These are phyloP conservation scores for Trichoderma pleuroti DNA, from an alignment of 2,329 filamentous ascomycete species.

Conservation along the genomic window DNA sequence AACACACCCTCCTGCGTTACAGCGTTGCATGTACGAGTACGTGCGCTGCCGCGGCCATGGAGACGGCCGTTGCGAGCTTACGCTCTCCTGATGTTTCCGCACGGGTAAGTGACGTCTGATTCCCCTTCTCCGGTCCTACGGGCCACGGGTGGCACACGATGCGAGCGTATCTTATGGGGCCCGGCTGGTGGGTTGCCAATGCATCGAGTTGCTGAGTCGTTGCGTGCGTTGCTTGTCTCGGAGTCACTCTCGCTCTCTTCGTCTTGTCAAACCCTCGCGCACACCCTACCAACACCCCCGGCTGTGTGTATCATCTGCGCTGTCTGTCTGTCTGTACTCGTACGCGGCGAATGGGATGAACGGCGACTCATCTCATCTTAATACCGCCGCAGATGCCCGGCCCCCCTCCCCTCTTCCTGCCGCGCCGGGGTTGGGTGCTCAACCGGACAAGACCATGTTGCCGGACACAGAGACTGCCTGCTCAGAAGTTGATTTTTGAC, in stretches of 20 bases:
- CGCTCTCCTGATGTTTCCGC: not conserved
- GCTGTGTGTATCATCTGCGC: not conserved
- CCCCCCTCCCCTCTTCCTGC: not conserved
- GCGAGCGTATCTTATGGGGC: not conserved
- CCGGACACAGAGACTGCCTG: not conserved
- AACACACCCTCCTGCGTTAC: slow-evolving; percentile 11
- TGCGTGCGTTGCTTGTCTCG: not conserved
- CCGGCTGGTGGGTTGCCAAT: not conserved
- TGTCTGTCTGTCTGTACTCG: not conserved
- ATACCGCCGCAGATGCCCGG: not conserved
- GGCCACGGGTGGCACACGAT: not conserved
- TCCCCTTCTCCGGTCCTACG: not conserved
- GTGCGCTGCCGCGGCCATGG: slow-evolving; percentile 11
- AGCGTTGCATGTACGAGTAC: not conserved
- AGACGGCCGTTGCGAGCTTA: not conserved
- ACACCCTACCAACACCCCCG: slow-evolving; percentile 16
- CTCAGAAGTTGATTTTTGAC: slow-evolving; percentile 15
- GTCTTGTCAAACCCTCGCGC: not conserved
- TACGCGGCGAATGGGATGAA: not conserved
- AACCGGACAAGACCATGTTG: not conserved
- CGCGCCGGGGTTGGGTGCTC: slow-evolving; percentile 8
- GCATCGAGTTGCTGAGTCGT: not conserved
- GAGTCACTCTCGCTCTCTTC: not conserved
- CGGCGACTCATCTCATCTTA: not conserved
- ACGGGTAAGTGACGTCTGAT: slow-evolving; percentile 11